phyloP scores from a whole-genome alignment of 352 stramenopile genomes.

The Elongisporangium undulatum region DNA sequence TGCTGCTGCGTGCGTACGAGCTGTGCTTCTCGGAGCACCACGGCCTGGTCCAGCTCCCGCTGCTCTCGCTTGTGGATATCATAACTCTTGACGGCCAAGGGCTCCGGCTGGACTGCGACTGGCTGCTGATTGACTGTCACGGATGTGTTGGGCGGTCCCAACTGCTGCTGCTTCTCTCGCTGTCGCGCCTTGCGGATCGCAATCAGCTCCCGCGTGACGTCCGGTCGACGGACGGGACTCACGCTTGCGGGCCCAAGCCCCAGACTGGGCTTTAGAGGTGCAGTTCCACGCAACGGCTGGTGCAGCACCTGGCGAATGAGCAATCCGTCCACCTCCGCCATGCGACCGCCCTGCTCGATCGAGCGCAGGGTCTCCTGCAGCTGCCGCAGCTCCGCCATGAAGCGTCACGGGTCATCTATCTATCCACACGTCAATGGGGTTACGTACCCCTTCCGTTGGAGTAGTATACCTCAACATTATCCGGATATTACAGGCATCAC shows the following conservation, averaged over 20 bases:
- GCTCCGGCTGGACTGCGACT: neutral
- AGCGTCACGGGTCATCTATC: neutral
- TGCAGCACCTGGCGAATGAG: constrained; percentile 46
- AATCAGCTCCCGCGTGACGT: neutral
- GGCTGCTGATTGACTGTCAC: neutral
- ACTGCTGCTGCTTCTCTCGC: constrained; percentile 22
- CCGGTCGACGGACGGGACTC: constrained; percentile 1
- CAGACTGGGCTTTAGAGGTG: neutral
- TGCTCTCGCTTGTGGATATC: neutral
- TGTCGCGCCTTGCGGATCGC: constrained; percentile 33
- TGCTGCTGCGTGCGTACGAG: constrained; percentile 21
- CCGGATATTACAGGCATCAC: neutral
- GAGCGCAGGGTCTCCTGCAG: constrained; percentile 43
- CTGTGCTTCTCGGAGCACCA: constrained; percentile 12
- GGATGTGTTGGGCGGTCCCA: constrained; percentile 3
- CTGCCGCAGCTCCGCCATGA: constrained; percentile 24
- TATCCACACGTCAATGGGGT: neutral
- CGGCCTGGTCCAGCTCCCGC: constrained; percentile 17
- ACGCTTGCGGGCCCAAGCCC: neutral
- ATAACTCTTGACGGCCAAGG: neutral
- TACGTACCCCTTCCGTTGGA: too few relatives aligned
- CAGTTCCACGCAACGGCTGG: constrained; percentile 9
- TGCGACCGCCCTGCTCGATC: constrained; percentile 45
- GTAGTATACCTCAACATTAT: neutral
- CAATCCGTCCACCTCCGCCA: constrained; percentile 45